A percentile compares a stretch with the other conserved stretches of the same genome.
Evolutionary conservation across 2,329 filamentous ascomycete genomes (phyloP).

Genomic region (Xylariomycetidae sp.): DNA sequence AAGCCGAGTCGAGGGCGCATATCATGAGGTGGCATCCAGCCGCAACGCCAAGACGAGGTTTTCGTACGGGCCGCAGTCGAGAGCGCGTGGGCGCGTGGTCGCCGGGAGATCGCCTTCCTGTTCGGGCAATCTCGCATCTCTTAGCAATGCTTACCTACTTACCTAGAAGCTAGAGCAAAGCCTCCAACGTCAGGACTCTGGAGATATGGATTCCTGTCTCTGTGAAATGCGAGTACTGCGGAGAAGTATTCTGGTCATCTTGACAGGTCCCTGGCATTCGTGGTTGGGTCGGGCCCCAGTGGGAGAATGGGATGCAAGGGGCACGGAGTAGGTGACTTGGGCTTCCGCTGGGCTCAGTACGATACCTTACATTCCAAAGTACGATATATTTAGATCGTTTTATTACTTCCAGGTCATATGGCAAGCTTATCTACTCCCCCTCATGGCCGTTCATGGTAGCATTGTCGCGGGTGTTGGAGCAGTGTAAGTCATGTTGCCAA

Average conservation of each 20-base stretch:
- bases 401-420: not conserved
- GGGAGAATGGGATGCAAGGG: not conserved
- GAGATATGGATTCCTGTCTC: not conserved
- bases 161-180: no score
- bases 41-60: slow-evolving; percentile 13
- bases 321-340: not conserved
- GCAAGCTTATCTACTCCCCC: not conserved
- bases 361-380: no score
- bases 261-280: not conserved
- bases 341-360: not conserved
- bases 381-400: no score
- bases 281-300: not conserved
- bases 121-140: slow-evolving; percentile 13
- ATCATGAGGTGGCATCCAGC: slow-evolving; percentile 18
- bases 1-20: no score
- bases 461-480: not conserved
- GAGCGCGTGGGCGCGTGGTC: slow-evolving; percentile 19
- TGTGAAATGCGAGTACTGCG: not conserved
- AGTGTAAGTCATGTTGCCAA: not conserved
- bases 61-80: slow-evolving; percentile 10
- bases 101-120: slow-evolving; percentile 19
- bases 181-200: not conserved
- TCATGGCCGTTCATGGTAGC: not conserved
- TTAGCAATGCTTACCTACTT: slow-evolving; percentile 11
- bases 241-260: not conserved